Evolutionary conservation across 257 asterid species (phyloP), one percentile per base, ranked within the genome.

Genomic region (Gentiana straminea): DNA sequence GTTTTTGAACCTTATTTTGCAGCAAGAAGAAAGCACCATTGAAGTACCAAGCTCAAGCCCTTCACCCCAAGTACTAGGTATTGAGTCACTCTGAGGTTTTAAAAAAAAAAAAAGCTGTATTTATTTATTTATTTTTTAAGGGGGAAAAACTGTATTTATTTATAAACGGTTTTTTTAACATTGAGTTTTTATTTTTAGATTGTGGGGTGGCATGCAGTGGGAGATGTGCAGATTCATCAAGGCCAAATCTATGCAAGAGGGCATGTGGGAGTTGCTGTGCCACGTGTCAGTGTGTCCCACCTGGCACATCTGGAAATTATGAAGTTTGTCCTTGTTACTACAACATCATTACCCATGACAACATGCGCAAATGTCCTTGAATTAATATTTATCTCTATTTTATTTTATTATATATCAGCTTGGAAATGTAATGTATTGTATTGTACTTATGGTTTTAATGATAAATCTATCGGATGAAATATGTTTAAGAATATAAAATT

Each of bases 241-340:
- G 70, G 48, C 75, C 57, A 32, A 70, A 64, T 13, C 56, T 51
- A 33, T 72, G 77, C 77, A 72, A 67, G 44, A 72, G 73, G 65
- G 69, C 77, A 3, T 72, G 77, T 61, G 73, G 77, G 13, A 67
- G 49, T 13, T 72, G 77, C 58, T 72, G 77, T 60, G 15, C 11
- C 5, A 62, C 33, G 50, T 67, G 77, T 60, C 34, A 72, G 7
- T 67, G 77, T 10, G 77, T 72, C 8, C 77, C 77, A 9, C 66
- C 62, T n/a, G 73, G 77, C 7, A 63, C 77, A 13, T 67, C 45
- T 49, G 77, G 77, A 1, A 67, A 72, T 39, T 66, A 67, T 43
- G 73, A 67, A 35, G 10, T 57, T 7, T 72, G 77, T 33, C 75
- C 75, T 61, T 70, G 75, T 70, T 70, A 70, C 52, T 65, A 51